phyloP scores from a whole-genome alignment of 768 basidiomycete genomes.

The Tricholoma furcatifolium region DNA sequence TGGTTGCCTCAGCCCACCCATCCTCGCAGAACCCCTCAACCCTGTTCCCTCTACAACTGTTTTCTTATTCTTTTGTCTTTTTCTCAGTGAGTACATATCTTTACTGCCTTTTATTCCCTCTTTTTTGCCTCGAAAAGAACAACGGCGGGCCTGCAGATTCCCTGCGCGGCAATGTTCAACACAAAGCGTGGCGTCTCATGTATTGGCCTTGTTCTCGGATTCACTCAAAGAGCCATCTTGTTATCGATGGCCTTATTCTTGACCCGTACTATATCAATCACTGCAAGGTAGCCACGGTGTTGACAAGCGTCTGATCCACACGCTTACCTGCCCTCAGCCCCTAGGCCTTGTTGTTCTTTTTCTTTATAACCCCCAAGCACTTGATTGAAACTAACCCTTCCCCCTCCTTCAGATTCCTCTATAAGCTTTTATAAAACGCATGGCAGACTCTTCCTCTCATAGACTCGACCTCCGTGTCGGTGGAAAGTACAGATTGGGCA shows the following conservation, averaged over 20 bases:
- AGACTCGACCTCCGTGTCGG: slow-evolving; percentile 87
- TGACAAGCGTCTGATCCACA: slow-evolving; percentile 41
- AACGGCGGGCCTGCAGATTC: slow-evolving; percentile 15
- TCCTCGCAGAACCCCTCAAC: slow-evolving; percentile 25
- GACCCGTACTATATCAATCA: slow-evolving; percentile 24
- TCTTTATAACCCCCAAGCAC: slow-evolving; percentile 15
- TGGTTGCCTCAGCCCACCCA: slow-evolving; percentile 26
- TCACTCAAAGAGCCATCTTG: slow-evolving; percentile 1
- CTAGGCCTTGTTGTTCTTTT: slow-evolving; percentile 24
- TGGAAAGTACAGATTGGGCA: slow-evolving; percentile 96
- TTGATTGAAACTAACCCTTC: slow-evolving; percentile 19
- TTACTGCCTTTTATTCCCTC: slow-evolving; percentile 10
- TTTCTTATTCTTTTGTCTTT: slow-evolving; percentile 3
- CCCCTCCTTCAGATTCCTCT: slow-evolving; percentile 18
- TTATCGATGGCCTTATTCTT: slow-evolving; percentile 5
- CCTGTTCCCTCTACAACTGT: slow-evolving; percentile 13
- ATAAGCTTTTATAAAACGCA: slow-evolving; percentile 31
- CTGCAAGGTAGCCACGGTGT: slow-evolving; percentile 33
- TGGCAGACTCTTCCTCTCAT: slow-evolving; percentile 72
- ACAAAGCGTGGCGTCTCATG: slow-evolving; percentile 18
- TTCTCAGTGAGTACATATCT: slow-evolving; percentile 23
- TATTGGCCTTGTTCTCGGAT: slow-evolving; percentile 5
- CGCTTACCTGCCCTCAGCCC: slow-evolving; percentile 37
- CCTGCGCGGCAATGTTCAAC: slow-evolving; percentile 12
- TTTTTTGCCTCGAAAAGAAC: slow-evolving; percentile 7